Evolutionary conservation across 257 asterid species (phyloP), one percentile per base, ranked within the genome.

Genomic region (Verbena officinalis): DNA sequence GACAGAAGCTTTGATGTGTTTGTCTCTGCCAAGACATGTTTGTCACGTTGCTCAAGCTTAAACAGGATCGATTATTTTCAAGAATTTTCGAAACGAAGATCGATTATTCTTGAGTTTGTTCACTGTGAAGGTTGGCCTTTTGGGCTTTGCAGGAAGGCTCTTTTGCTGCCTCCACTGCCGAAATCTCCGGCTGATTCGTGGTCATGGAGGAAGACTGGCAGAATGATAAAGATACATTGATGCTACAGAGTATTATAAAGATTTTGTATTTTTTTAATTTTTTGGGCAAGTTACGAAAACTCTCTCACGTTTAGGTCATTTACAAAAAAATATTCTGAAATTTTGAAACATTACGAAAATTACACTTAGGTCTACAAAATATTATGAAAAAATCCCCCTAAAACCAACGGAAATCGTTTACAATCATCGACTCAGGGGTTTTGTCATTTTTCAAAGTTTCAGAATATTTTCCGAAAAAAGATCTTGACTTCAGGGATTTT

Each of bases 81-180:
- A 6, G 78, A 81, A 54, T 51, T 49, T 21, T 67, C 53, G 1
- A 61, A 68, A 46, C 50, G 75, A 19, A 62, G 69, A 40, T 75
- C 82, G 19, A 72, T 75, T 12, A 68, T 88, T 34, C 50, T 72
- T 56, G 86, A 86, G 71, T 69, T 86, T 9, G 42, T 83, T 19
- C 82, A 82, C 27, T 86, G 84, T 57, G 68, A 86, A 67, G 96
- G 96, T 20, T 86, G 95, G 96, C 95, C 96, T 0, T 86, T 86
- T 53, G 96, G 96, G 7, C 85, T 88, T 31, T 75, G 83, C 75
- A 68, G 84, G 67, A 85, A 76, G 74, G 66, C 82, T 9, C 30
- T 83, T 59, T 51, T 88, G 69, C 85, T 83, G 39, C 96, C 96
- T 24, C 96, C 96, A n/a, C 72, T 85, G 73, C 95, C 96, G 0